Evolutionary conservation across 805 yeast genomes (phyloP), one percentile per base, ranked within the genome.

Genomic region (Suhomyces prunicola): DNA sequence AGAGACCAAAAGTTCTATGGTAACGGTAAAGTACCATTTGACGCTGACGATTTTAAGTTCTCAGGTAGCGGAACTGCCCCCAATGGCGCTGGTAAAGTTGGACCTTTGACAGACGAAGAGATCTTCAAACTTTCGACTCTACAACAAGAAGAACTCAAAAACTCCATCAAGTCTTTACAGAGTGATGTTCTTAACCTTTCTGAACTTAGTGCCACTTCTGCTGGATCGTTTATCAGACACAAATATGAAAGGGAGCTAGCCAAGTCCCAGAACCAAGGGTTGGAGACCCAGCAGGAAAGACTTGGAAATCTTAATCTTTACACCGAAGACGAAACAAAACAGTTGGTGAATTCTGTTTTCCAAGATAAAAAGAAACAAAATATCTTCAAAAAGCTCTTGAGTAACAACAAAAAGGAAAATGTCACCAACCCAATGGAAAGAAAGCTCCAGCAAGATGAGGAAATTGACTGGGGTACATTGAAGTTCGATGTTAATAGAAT

Each of bases 171-270:
- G 53, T 73, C 78, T 2, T 63, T 75, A 46, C 81, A 76, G 59
- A 74, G 79, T 60, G 80, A 76, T 54, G 79, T 76, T 5, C 68
- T 75, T 51, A 76, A 74, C 50, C 62, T 74, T 51, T 85, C 91
- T 35, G 94, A 88, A 65, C 79, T 88, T 56, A 87, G 94, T 71
- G 96, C 96, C 4, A 88, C 96, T 0, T 86, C 94, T 57, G 96
- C 96, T 1, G 96, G 96, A 0, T 88, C 96, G 29, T 84, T 84
- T 54, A 84, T 85, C 46, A 80, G 96, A 62, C 96, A 90, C 65
- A 86, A 80, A 60, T 76, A 73, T 63, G 85, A 84, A 35, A 66
- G 60, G 44, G 73, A 70, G 17, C 50, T 61, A 24, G 23, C 23
- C 22, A 42, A 42, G 45, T 22, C 47, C 6, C 35, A 44, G n/a